These are phyloP conservation scores for Apiotrichum siamense DNA, from an alignment of 1,284 basidiomycete genomes.

Conservation along the genomic window DNA sequence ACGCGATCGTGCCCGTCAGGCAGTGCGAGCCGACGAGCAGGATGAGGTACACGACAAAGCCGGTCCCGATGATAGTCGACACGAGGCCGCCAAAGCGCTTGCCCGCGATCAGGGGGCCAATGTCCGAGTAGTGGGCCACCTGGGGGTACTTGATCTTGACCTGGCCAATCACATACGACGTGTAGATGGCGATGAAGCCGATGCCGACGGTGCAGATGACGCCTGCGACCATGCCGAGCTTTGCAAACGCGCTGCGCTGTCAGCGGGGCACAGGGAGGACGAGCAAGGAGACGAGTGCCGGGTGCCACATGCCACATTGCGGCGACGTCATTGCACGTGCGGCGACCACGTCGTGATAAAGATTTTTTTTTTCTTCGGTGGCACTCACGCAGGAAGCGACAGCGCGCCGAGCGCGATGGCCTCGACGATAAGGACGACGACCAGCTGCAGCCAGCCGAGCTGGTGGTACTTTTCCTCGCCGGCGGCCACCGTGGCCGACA, in stretches of 20 bases:
- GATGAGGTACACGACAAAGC: constrained; percentile 9
- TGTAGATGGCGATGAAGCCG: constrained; percentile 12
- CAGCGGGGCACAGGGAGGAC: too few species aligned
- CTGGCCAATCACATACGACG: constrained; percentile 13
- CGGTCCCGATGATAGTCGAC: constrained; percentile 1
- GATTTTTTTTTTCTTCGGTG: too few species aligned
- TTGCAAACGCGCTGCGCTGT: constrained; percentile 12
- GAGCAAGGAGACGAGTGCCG: too few species aligned
- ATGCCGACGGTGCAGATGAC: constrained; percentile 10
- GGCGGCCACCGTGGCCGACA: constrained; percentile 1
- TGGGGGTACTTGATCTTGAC: constrained; percentile 19
- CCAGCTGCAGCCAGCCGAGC: constrained; percentile 16
- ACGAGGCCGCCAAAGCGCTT: background rate
- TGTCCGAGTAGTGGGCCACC: constrained; percentile 11
- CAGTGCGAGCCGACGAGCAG: constrained; percentile 13
- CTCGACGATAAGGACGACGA: constrained; percentile 13
- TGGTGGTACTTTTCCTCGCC: constrained; percentile 17
- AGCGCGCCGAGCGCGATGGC: constrained; percentile 15
- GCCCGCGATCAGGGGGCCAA: constrained; percentile 9
- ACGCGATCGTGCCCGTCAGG: constrained; percentile 13
- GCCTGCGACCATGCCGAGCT: constrained; percentile 15
- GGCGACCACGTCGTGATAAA: too few species aligned
- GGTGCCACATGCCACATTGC: too few species aligned
- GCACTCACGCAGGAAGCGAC: constrained; percentile 14
- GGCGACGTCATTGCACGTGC: too few species aligned